Evolutionary conservation across 2,329 filamentous ascomycete species (phyloP).

Genomic region (Claviceps sp.): DNA sequence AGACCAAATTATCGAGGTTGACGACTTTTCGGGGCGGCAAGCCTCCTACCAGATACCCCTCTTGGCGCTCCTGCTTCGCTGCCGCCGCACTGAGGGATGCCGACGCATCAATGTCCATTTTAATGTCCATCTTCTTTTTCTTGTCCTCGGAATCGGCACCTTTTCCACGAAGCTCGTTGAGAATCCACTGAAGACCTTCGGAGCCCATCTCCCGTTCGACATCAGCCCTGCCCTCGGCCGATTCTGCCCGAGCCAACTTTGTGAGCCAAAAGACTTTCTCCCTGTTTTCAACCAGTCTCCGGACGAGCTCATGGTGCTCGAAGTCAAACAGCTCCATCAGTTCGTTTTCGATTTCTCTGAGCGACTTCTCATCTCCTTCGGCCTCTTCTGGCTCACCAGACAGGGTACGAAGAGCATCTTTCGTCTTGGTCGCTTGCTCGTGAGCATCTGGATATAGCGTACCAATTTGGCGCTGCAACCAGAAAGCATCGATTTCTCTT

Average conservation of each 20-base stretch:
- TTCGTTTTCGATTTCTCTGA: conserved; percentile 94
- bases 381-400: conserved; percentile 56
- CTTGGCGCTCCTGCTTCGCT: conserved; percentile 40
- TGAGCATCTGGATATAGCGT: conserved; percentile 82
- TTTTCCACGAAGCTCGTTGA: conserved; percentile 78
- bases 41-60: conserved; percentile 63
- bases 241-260: conserved; percentile 68
- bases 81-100: conserved; percentile 38
- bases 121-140: conserved; percentile 68
- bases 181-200: conserved; percentile 71
- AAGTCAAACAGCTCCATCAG: conserved; percentile 98
- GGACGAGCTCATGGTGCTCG: conserved; percentile 84
- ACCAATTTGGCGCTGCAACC: conserved; percentile 88
- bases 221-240: conserved; percentile 58
- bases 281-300: conserved; percentile 79
- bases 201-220: conserved; percentile 87
- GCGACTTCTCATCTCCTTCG: conserved; percentile 67
- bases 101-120: conserved; percentile 82
- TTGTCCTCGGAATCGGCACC: conserved; percentile 42
- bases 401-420: conserved; percentile 69
- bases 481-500: conserved; percentile 92
- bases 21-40: conserved; percentile 77
- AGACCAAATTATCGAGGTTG: conserved; percentile 90
- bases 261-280: conserved; percentile 96
- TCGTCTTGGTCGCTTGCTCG: conserved; percentile 84